These are phyloP conservation scores for Isoetes taiwanensis DNA, from an alignment of 75 land plant genomes.

Conservation along the genomic window DNA sequence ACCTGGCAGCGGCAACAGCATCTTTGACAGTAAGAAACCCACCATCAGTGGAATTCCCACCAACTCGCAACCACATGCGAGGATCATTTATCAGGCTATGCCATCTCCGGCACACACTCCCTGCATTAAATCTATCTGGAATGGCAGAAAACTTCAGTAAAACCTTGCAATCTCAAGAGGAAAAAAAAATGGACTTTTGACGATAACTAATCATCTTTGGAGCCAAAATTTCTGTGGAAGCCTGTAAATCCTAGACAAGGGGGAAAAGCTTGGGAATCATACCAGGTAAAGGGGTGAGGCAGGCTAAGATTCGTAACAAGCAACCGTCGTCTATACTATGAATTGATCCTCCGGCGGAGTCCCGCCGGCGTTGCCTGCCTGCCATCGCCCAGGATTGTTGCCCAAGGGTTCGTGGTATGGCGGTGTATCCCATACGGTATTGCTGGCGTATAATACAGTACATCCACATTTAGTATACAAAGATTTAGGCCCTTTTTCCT, in stretches of 20 bases:
- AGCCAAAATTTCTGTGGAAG: too few relatives aligned
- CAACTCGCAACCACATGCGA: slow-evolving; percentile 74
- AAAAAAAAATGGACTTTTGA: background rate
- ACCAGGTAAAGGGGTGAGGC: slow-evolving; percentile 87
- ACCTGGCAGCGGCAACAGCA: slow-evolving; percentile 82
- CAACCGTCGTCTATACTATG: slow-evolving; percentile 70
- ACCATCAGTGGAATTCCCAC: slow-evolving; percentile 23
- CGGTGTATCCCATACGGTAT: too few relatives aligned
- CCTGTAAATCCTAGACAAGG: background rate
- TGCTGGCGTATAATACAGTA: too few relatives aligned
- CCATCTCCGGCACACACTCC: slow-evolving; percentile 96
- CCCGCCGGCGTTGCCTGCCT: too few relatives aligned
- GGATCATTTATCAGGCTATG: slow-evolving; percentile 63
- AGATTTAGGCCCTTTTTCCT: too few relatives aligned
- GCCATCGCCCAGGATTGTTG: too few relatives aligned
- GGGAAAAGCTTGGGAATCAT: too few relatives aligned
- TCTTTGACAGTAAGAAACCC: slow-evolving; percentile 50
- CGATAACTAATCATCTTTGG: background rate
- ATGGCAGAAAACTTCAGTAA: slow-evolving; percentile 7
- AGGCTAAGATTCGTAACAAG: slow-evolving; percentile 82
- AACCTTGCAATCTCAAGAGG: background rate
- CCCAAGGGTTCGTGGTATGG: too few relatives aligned
- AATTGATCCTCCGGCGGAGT: too few relatives aligned
- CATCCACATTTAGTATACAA: too few relatives aligned
- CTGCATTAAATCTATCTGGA: slow-evolving; percentile 93